phyloP scores from a whole-genome alignment of 257 asterid genomes.

The Nyctanthes arbortristis region DNA sequence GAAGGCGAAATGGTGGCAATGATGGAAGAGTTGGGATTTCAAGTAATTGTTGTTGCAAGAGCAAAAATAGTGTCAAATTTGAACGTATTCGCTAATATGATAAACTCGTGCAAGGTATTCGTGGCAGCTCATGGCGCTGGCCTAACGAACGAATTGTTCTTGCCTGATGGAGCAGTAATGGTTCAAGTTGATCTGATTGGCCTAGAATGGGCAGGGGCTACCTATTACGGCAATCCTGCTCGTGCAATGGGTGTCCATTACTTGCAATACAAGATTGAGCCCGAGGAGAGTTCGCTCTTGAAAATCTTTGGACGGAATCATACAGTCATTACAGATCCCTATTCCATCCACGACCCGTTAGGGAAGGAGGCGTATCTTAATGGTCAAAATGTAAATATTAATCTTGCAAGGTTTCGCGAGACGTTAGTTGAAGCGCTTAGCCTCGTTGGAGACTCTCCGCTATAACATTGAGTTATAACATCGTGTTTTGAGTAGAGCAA shows the following conservation, averaged over 20 bases:
- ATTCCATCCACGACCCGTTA: constrained; percentile 26
- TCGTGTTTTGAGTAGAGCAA: neutral
- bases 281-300: constrained; percentile 73
- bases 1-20: constrained; percentile 49
- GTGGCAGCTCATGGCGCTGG: constrained; percentile 96
- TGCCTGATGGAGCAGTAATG: constrained; percentile 68
- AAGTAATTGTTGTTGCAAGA: constrained; percentile 46
- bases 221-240: constrained; percentile 67
- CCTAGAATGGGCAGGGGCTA: constrained; percentile 79
- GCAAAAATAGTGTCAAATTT: constrained; percentile 61
- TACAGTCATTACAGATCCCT: constrained; percentile 54
- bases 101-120: constrained; percentile 75
- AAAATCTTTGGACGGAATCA: constrained; percentile 49
- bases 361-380: constrained; percentile 69
- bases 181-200: constrained; percentile 82
- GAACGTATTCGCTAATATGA: constrained; percentile 44
- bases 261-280: constrained; percentile 66
- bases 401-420: constrained; percentile 47
- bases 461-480: neutral
- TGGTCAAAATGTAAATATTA: constrained; percentile 49
- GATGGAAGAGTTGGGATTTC: constrained; percentile 66
- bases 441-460: constrained; percentile 28
- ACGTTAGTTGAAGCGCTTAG: constrained; percentile 59
- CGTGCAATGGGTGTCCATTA: constrained; percentile 60
- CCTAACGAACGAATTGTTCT: constrained; percentile 73